Percentiles rank a stretch among this genome's conserved stretches.
Conservation (phyloP, 2,329 filamentous ascomycete species). For the Colletotrichum magnum region DNA sequence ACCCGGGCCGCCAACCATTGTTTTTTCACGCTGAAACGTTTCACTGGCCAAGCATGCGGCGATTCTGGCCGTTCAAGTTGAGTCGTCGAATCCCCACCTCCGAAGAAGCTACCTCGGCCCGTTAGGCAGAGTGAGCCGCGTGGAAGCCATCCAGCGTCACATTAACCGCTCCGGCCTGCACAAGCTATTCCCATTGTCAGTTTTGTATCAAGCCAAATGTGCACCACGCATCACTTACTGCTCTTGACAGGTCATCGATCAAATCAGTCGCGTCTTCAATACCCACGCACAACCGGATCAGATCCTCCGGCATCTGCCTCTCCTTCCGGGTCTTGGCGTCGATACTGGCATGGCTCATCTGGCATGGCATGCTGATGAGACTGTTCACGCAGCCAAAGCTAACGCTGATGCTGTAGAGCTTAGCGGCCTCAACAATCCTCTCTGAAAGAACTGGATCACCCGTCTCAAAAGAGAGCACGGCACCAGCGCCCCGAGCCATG, state of each 20-base stretch:
- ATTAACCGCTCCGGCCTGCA: constrained; percentile 93
- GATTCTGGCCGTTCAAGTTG: neutral
- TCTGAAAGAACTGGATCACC: constrained; percentile 87
- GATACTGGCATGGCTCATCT: constrained; percentile 99
- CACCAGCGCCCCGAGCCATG: constrained; percentile 93
- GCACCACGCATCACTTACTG: constrained; percentile 73
- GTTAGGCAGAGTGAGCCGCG: constrained; percentile 58
- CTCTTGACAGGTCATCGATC: constrained; percentile 91
- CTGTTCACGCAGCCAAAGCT: constrained; percentile 99
- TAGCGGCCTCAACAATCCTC: constrained; percentile 92
- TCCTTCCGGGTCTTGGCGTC: constrained; percentile 93
- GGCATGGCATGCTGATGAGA: constrained; percentile 98
- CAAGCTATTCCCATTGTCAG: constrained; percentile 71
- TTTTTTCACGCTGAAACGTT: no score
- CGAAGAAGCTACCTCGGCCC: neutral
- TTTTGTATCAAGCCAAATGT: constrained; percentile 1
- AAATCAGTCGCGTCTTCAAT: constrained; percentile 95
- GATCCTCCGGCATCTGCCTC: constrained; percentile 94
- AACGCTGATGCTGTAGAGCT: constrained; percentile 94
- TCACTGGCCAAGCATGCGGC: neutral
- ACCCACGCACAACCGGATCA: constrained; percentile 94
- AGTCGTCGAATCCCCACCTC: constrained; percentile 2
- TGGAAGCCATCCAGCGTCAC: constrained; percentile 88
- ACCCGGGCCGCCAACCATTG: no score
- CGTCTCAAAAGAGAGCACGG: constrained; percentile 96